Conservation (phyloP, 2,329 filamentous ascomycete species). For the Coniosporium tulheliwenetii region DNA sequence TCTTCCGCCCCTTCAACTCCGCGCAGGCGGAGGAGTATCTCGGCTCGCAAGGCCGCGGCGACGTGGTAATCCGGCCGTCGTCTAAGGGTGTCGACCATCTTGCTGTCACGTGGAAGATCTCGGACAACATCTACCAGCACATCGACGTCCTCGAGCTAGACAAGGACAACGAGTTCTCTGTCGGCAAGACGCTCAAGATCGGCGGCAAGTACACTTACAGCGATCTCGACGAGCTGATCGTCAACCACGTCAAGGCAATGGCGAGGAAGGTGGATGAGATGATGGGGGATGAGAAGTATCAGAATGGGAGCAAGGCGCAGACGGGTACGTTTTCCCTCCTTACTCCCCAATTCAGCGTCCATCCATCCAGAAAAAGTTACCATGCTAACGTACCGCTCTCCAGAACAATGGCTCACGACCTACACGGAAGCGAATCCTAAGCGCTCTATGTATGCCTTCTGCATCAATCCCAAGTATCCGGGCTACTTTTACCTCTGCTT, state of each 20-base stretch:
- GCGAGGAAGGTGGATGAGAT: constrained; percentile 94
- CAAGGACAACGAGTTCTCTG: constrained; percentile 92
- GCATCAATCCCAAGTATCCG: constrained; percentile 78
- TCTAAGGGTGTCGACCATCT: constrained; percentile 93
- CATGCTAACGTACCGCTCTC: background rate
- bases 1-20: constrained; percentile 88
- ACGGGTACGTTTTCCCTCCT: constrained; percentile 52
- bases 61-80: constrained; percentile 88
- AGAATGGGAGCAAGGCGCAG: constrained; percentile 61
- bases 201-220: constrained; percentile 82
- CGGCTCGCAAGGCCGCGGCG: constrained; percentile 68
- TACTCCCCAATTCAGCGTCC: background rate
- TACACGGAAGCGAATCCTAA: constrained; percentile 94
- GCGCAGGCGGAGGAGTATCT: constrained; percentile 88
- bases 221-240: constrained; percentile 93
- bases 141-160: constrained; percentile 88
- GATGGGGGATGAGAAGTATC: constrained; percentile 88
- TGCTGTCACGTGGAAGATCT: constrained; percentile 95
- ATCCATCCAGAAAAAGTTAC: background rate
- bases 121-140: constrained; percentile 91
- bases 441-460: constrained; percentile 89
- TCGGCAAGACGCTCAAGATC: constrained; percentile 73
- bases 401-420: constrained; percentile 89
- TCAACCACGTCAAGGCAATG: constrained; percentile 96
- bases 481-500: constrained; percentile 95